A percentile compares a stretch with the other conserved stretches of the same genome.
Conservation (phyloP, 495 filamentous ascomycete species). For the Hypoxylon lenormandii region DNA sequence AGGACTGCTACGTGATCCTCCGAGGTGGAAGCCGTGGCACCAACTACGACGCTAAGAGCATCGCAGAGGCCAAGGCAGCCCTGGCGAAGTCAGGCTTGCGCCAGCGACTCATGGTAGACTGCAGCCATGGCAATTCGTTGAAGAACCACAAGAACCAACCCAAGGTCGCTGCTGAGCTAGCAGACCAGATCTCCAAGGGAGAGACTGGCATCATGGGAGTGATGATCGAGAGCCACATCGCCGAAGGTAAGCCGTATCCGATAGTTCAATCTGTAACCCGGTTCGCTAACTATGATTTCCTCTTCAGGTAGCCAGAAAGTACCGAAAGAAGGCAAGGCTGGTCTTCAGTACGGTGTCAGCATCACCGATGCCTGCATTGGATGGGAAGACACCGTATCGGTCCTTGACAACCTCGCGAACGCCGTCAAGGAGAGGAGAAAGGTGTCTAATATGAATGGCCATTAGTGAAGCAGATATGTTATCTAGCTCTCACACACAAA, state of each 20-base stretch:
- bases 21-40: slow-evolving; percentile 92
- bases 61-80: slow-evolving; percentile 77
- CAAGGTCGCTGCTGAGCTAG: slow-evolving; percentile 85
- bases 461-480: slow-evolving; percentile 1
- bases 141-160: slow-evolving; percentile 98
- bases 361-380: slow-evolving; percentile 98
- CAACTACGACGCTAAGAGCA: slow-evolving; percentile 90
- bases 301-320: slow-evolving; percentile 87
- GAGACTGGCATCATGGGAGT: slow-evolving; percentile 94
- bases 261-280: neutral
- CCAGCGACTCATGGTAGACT: slow-evolving; percentile 94
- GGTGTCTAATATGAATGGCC: slow-evolving; percentile 48
- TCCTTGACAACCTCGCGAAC: slow-evolving; percentile 81
- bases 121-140: slow-evolving; percentile 93
- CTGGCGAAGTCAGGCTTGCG: slow-evolving; percentile 73
- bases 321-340: slow-evolving; percentile 84
- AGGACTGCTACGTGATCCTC: slow-evolving; percentile 97
- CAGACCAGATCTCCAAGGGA: slow-evolving; percentile 84
- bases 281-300: slow-evolving; percentile 14
- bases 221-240: slow-evolving; percentile 98
- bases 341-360: slow-evolving; percentile 92
- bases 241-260: slow-evolving; percentile 73
- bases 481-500: neutral
- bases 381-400: slow-evolving; percentile 90
- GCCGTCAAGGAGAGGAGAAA: slow-evolving; percentile 79